Conservation (phyloP, 768 basidiomycete species). For the Amanita exitialis region DNA sequence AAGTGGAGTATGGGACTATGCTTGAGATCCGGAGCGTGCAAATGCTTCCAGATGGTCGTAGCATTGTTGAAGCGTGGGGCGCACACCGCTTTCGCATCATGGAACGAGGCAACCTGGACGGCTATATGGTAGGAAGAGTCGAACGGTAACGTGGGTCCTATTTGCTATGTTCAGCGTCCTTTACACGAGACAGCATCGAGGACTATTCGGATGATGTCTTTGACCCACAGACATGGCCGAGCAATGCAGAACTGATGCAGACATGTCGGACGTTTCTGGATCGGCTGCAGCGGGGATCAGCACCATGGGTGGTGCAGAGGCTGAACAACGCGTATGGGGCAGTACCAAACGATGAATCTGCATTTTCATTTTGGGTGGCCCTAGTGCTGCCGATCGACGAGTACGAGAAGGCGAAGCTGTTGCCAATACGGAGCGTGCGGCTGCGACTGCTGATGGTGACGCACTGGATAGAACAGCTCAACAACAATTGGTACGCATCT, state of each 20-base stretch:
- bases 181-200: conserved; percentile 18
- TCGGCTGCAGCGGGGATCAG: conserved; percentile 49
- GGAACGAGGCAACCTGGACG: conserved; percentile 77
- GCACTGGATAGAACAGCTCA: conserved; percentile 83
- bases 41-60: conserved; percentile 83
- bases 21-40: conserved; percentile 80
- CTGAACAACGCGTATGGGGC: conserved; percentile 70
- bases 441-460: conserved; percentile 78
- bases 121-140: conserved; percentile 80
- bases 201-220: conserved; percentile 26
- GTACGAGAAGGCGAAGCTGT: conserved; percentile 76
- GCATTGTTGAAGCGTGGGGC: conserved; percentile 63
- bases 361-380: conserved; percentile 88
- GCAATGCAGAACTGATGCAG: conserved; percentile 45
- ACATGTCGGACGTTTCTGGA: conserved; percentile 35
- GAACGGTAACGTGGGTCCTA: conserved; percentile 33
- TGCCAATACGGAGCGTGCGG: conserved; percentile 70
- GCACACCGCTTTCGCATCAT: conserved; percentile 75
- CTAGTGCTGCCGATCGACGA: conserved; percentile 88
- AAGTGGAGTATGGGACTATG: conserved; percentile 85
- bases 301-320: conserved; percentile 91
- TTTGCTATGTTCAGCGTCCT: not conserved
- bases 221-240: conserved; percentile 10
- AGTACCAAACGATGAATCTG: conserved; percentile 61
- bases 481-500: conserved; percentile 38